Percentiles rank a stretch among this genome's conserved stretches.
Evolutionary conservation across 768 basidiomycete species (phyloP).

Genomic region (Tephrocybe sp.): DNA sequence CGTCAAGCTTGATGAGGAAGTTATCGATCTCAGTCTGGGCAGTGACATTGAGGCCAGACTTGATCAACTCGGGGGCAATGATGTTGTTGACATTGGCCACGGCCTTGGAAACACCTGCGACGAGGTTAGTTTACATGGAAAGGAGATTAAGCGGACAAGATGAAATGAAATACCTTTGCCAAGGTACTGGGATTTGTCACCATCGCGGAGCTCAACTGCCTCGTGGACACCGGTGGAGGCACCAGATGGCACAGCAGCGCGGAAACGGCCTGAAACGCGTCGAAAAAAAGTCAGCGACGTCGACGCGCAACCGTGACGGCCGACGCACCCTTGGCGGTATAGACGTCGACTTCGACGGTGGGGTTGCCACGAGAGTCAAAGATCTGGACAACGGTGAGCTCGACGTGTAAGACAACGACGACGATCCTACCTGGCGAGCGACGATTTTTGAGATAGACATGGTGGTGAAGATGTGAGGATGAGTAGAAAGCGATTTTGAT

Average conservation of each 20-base stretch:
- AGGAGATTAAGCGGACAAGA: conserved; percentile 6
- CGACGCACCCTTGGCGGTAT: conserved; percentile 76
- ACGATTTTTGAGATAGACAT: conserved; percentile 93
- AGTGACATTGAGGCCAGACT: conserved; percentile 79
- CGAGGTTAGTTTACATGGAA: conserved; percentile 5
- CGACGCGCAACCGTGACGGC: neutral
- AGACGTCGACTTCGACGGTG: conserved; percentile 90
- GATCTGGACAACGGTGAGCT: conserved; percentile 57
- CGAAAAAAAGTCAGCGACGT: conserved; percentile 4
- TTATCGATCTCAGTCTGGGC: conserved; percentile 95
- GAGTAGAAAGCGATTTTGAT: conserved; percentile 27
- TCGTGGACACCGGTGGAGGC: conserved; percentile 98
- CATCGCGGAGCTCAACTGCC: conserved; percentile 98
- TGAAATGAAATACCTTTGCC: conserved; percentile 83
- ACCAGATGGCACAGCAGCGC: conserved; percentile 94
- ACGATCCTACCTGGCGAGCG: conserved; percentile 77
- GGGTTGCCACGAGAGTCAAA: conserved; percentile 99
- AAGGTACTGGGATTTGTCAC: conserved; percentile 87
- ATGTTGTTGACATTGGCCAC: conserved; percentile 90
- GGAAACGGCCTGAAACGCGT: conserved; percentile 71
- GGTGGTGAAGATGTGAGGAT: conserved; percentile 28
- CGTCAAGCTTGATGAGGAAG: conserved; percentile 97
- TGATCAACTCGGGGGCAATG: conserved; percentile 87
- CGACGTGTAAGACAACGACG: conserved; percentile 10
- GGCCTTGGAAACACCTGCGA: conserved; percentile 85